phyloP scores from a whole-genome alignment of 768 basidiomycete species.

The Hericium erinaceus region DNA sequence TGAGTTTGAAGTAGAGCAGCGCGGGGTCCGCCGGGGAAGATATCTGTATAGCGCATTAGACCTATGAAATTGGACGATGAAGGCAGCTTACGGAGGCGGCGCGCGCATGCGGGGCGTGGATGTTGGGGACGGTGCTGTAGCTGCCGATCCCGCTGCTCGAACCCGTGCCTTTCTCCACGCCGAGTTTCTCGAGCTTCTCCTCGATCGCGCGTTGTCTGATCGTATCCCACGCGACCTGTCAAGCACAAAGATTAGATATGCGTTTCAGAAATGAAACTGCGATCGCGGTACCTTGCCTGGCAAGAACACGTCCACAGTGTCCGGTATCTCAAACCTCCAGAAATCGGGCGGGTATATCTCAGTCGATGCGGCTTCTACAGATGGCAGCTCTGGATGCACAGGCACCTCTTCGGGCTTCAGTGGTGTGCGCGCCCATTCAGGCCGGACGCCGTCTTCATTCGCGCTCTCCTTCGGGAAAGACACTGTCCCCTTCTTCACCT shows the following conservation, averaged over 20 bases:
- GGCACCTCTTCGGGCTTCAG: conserved; percentile 30
- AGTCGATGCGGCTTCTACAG: conserved; percentile 33
- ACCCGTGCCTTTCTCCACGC: conserved; percentile 57
- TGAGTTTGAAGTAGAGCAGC: conserved; percentile 70
- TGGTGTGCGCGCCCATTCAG: conserved; percentile 57
- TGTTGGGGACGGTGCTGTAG: conserved; percentile 44
- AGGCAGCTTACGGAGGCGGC: conserved; percentile 63
- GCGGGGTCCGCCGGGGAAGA: conserved; percentile 88
- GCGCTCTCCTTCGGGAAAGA: conserved; percentile 52
- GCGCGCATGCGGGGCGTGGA: conserved; percentile 69
- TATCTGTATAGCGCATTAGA: conserved; percentile 40
- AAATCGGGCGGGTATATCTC: conserved; percentile 58
- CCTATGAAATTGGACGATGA: conserved; percentile 10
- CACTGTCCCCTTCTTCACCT: conserved; percentile 59
- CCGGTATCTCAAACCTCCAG: conserved; percentile 48
- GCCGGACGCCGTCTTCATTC: conserved; percentile 27
- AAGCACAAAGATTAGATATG: conserved; percentile 6
- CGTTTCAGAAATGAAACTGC: not conserved
- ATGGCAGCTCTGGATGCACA: conserved; percentile 17
- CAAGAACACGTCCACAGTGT: conserved; percentile 70
- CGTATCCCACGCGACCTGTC: conserved; percentile 63
- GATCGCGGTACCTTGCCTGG: conserved; percentile 58
- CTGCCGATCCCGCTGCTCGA: conserved; percentile 11
- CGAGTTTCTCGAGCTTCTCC: conserved; percentile 71
- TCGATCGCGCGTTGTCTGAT: conserved; percentile 68